These are phyloP conservation scores for Castanea crenata DNA, from an alignment of 306 rosid genomes.

Conservation along the genomic window DNA sequence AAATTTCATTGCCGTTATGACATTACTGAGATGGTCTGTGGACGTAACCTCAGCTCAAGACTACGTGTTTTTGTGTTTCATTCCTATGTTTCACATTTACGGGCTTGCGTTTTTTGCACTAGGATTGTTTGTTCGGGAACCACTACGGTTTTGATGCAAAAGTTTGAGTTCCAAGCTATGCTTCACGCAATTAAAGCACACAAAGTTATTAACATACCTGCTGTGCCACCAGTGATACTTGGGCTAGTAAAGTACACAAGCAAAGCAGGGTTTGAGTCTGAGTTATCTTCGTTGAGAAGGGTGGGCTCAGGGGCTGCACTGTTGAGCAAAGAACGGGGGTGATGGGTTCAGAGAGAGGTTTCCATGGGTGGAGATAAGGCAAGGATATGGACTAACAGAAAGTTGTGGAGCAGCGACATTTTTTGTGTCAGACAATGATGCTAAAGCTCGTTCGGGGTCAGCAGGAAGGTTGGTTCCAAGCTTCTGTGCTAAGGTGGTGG, in stretches of 20 bases:
- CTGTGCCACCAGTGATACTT: slow-evolving; percentile 86
- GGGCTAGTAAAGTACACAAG: slow-evolving; percentile 57
- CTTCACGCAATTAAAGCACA: slow-evolving; percentile 53
- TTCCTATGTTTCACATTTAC: slow-evolving; percentile 86
- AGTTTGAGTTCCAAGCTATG: slow-evolving; percentile 56
- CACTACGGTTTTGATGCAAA: slow-evolving; percentile 65
- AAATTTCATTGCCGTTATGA: slow-evolving; percentile 53
- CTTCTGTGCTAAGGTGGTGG: slow-evolving; percentile 65
- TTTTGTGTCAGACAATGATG: slow-evolving; percentile 39
- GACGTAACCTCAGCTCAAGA: slow-evolving; percentile 37
- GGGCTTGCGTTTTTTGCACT: slow-evolving; percentile 74
- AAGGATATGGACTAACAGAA: slow-evolving; percentile 87
- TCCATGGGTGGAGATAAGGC: slow-evolving; percentile 85
- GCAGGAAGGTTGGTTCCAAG: slow-evolving; percentile 64
- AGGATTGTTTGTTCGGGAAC: slow-evolving; percentile 54
- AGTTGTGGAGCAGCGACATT: slow-evolving; percentile 57
- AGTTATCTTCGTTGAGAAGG: slow-evolving; percentile 59
- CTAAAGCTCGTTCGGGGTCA: slow-evolving; percentile 48
- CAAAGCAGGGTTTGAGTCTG: slow-evolving; percentile 36
- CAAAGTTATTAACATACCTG: slow-evolving; percentile 61
- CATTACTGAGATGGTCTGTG: slow-evolving; percentile 54
- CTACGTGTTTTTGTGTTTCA: slow-evolving; percentile 76
- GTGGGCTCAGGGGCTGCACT: slow-evolving; percentile 88
- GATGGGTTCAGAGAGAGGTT: slow-evolving; percentile 57
- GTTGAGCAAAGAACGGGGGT: slow-evolving; percentile 59